These are phyloP conservation scores for Parasitella parasitica DNA, from an alignment of 371 early-diverging fungal species.

Conservation along the genomic window DNA sequence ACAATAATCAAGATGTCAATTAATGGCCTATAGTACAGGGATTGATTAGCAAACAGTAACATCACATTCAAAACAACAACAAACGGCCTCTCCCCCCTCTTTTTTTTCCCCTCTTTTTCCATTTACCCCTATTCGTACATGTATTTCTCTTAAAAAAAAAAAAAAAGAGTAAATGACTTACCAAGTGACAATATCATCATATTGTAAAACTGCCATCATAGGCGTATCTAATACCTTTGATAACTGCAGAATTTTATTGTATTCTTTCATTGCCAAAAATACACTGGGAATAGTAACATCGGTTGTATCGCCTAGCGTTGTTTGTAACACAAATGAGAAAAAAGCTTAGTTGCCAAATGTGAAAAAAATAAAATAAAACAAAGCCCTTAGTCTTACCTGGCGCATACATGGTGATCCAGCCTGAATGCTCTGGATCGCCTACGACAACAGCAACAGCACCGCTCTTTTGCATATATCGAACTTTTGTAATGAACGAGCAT, in stretches of 20 bases:
- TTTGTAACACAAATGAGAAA: not conserved
- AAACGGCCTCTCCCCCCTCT: not conserved
- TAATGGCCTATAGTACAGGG: conserved; percentile 19
- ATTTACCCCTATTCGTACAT: not conserved
- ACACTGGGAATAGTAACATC: conserved; percentile 77
- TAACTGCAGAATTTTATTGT: conserved; percentile 46
- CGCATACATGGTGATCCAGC: conserved; percentile 87
- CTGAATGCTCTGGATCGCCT: conserved; percentile 68
- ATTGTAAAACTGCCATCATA: conserved; percentile 37
- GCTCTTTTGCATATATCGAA: conserved; percentile 80
- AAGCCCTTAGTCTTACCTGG: conserved; percentile 46
- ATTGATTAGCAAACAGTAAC: not conserved
- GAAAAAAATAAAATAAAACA: not conserved
- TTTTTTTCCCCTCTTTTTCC: not conserved
- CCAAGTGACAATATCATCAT: conserved; percentile 7
- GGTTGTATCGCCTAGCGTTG: conserved; percentile 71
- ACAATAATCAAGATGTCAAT: conserved; percentile 26
- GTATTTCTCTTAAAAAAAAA: not conserved
- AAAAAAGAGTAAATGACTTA: too few species aligned
- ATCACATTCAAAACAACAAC: not conserved
- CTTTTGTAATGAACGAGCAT: conserved; percentile 86
- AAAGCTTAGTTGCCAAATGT: not conserved
- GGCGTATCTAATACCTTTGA: conserved; percentile 38
- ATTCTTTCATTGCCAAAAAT: conserved; percentile 67
- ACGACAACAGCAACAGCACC: conserved; percentile 89